Evolutionary conservation across 441 rosid species (phyloP), one percentile per base, ranked within the genome.

Genomic region (Populus hybrid): DNA sequence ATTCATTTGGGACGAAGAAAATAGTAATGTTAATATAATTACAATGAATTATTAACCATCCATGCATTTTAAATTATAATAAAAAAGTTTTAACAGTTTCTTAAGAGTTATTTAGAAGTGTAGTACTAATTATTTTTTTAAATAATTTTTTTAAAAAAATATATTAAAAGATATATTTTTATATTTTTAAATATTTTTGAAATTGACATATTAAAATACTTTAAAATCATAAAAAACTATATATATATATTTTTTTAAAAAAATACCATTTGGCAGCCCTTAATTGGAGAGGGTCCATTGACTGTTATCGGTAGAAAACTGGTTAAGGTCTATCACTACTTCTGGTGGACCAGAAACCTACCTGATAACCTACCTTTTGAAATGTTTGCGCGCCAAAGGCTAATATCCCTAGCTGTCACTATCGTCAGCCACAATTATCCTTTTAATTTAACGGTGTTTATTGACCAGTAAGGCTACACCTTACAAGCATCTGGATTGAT

Each of bases 351-450:
- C 50, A 59, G 32, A 79, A 64, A n/a, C 67, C 75, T 77, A 40
- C 9, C 14, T 10, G 9, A 61, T 21, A 74, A 40, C 35, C 63
- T 26, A 57, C 12, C 57, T 21, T 83, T 84, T 69, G n/a, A 81
- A 85, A 70, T 16, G 6, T 81, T 82, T 64, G 80, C 26, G 82
- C 90, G 88, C 84, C 84, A 85, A 76, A 70, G 57, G 35, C 65
- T 26, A 4, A 18, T 69, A 19, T 28, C 18, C n/a, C 68, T 61
- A n/a, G 70, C 32, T 53, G 57, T 77, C 42, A 9, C 40, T 7
- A 32, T 23, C 72, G 76, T 57, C 71, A 76, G 69, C 77, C 24
- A 9, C 26, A 2, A 28, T 36, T 8, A 11, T 16, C 12, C 42
- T 72, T 46, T 14, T 5, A 38, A 38, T 50, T 26, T 14, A 18